Base-by-base conservation (phyloP, 1,284 basidiomycete genomes). In the Earliella scabrosa region DNA sequence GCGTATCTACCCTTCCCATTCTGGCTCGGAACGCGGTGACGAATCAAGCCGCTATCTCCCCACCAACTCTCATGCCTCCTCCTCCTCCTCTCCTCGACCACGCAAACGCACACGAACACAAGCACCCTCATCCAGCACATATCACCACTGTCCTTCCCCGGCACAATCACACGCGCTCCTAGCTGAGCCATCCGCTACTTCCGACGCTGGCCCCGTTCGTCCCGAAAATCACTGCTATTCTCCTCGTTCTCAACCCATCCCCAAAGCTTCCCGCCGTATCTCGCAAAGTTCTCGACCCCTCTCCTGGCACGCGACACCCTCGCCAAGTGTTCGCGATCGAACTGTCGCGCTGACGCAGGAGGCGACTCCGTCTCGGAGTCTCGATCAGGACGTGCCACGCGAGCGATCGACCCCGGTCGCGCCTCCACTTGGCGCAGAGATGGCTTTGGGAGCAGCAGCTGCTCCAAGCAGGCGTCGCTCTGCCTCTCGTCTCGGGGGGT, bases 161-260 rank as follows among this genome's bases (percentile, higher is more conserved):
- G 13, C 39, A 16, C 39, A 21, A 6, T 32, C 49, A 7, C 31
- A 34, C 50, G 21, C 46, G 39, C 58, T 55, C 54, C 51, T 34
- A 49, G 51, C 18, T 31, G 55, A 58, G 50, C 36, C 27, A 3
- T 32, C 36, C 41, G n/a, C 44, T 32, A 45, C 34, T 21, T 41
- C 8, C 31, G 32, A 56, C 57, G 57, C 60, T 54, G 52, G 49
- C 48, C 59, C 43, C 56, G 43, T 50, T 34, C 26, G 50, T 45
- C 52, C 52, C 47, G 50, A 40, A 40, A 52, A 41, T 34, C 43
- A 50, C 51, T 48, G 48, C 48, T 27, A 45, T 5, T 53, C 51
- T 48, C 31, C 27, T 55, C 59, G 8, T 55, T 57, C 46, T 32
- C 44, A 21, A 7, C 7, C 38, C 6, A 27, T 14, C 41, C 26